Evolutionary conservation across 345 rosid species (phyloP).

Genomic region (Pugionium cornutum): DNA sequence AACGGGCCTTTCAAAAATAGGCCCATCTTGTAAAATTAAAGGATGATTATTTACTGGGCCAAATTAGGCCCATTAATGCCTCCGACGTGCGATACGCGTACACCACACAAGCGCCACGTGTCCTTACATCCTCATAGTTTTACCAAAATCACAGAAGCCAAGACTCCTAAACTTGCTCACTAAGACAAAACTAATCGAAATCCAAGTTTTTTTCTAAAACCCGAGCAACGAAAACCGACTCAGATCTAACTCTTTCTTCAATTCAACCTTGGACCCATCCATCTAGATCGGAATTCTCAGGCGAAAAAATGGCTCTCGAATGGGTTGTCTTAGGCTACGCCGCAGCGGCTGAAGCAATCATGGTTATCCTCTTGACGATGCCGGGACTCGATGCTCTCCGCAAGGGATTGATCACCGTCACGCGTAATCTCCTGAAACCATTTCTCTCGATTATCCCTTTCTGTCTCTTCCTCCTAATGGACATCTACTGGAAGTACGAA

Average conservation of each 20-base stretch:
- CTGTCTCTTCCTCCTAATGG: slow-evolving; percentile 82
- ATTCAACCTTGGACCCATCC: not conserved
- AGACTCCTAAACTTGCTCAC: slow-evolving; percentile 27
- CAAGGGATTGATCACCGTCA: slow-evolving; percentile 68
- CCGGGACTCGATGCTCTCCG: slow-evolving; percentile 80
- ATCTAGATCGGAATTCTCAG: not conserved
- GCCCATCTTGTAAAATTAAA: slow-evolving; percentile 3
- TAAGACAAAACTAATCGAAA: slow-evolving; percentile 20
- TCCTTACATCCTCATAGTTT: not conserved
- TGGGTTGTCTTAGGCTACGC: slow-evolving; percentile 90
- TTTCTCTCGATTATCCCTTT: slow-evolving; percentile 81
- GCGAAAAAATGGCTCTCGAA: slow-evolving; percentile 71
- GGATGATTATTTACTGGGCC: not conserved
- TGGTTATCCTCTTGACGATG: slow-evolving; percentile 78
- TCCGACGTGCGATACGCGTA: not conserved
- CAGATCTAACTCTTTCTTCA: slow-evolving; percentile 27
- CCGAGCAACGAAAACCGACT: slow-evolving; percentile 18
- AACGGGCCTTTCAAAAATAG: not conserved
- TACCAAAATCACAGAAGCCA: slow-evolving; percentile 21
- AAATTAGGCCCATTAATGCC: too few species aligned
- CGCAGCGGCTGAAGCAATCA: slow-evolving; percentile 87
- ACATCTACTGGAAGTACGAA: slow-evolving; percentile 95
- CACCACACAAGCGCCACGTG: slow-evolving; percentile 34
- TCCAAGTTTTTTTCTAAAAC: not conserved
- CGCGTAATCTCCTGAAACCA: slow-evolving; percentile 80